Evolutionary conservation across 352 stramenopile species (phyloP).

Genomic region (Pythium aphanidermatum): DNA sequence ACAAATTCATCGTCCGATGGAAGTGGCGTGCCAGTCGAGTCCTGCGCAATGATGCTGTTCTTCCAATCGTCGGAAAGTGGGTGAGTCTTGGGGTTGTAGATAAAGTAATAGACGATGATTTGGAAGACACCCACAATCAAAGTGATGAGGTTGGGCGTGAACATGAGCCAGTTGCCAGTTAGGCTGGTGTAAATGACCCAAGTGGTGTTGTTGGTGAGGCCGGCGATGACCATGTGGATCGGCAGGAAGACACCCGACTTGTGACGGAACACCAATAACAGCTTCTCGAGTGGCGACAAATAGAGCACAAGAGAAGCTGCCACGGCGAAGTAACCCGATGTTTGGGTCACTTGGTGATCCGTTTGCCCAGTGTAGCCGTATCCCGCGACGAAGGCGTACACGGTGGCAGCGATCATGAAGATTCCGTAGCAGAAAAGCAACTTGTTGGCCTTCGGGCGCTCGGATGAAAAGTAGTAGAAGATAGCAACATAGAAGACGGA

Average conservation of each 20-base stretch:
- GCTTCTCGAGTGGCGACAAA: constrained; percentile 46
- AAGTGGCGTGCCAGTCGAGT: too few relatives aligned
- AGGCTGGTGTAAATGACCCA: constrained; percentile 45
- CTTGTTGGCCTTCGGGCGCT: constrained; percentile 30
- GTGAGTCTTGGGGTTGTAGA: constrained; percentile 40
- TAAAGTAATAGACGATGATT: constrained; percentile 29
- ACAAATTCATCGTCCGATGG: too few relatives aligned
- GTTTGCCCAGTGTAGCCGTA: constrained; percentile 27
- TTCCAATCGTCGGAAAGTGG: constrained; percentile 6
- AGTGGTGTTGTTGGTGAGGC: constrained; percentile 37
- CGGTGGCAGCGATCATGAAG: constrained; percentile 10
- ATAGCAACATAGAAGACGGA: constrained; percentile 38
- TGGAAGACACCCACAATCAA: constrained; percentile 24
- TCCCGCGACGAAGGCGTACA: constrained; percentile 36
- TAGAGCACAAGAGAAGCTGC: constrained; percentile 44
- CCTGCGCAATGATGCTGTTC: background rate
- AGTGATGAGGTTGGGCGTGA: constrained; percentile 41
- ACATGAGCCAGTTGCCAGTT: constrained; percentile 40
- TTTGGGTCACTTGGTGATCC: constrained; percentile 17
- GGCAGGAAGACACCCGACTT: constrained; percentile 42
- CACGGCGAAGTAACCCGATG: constrained; percentile 33
- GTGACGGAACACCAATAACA: constrained; percentile 37
- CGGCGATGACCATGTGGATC: constrained; percentile 41
- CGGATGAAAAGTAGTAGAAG: constrained; percentile 43
- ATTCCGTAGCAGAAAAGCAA: constrained; percentile 15